Conservation (phyloP, 345 rosid genomes). For the Eucalyptus erythrocorys region DNA sequence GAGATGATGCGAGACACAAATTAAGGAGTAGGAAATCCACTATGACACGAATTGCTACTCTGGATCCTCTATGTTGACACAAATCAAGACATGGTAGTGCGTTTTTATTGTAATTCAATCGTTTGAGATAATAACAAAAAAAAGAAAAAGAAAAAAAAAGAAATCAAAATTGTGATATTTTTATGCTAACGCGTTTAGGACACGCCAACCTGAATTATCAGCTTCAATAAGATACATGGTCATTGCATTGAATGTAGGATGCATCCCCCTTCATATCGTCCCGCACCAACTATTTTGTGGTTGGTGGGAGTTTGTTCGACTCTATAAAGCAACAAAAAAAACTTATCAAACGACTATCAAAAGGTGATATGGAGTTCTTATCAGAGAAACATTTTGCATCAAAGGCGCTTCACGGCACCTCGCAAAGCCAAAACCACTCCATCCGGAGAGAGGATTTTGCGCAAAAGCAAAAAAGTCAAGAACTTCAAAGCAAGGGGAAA, state of each 20-base stretch:
- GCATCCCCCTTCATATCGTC: neutral
- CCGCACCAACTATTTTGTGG: neutral
- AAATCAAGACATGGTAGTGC: neutral
- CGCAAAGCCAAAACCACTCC: neutral
- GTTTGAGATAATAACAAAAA: neutral
- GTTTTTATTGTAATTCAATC: neutral
- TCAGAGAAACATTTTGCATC: neutral
- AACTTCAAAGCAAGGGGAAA: neutral
- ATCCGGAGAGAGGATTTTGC: neutral
- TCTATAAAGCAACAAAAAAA: neutral
- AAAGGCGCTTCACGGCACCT: neutral
- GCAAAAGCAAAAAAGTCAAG: neutral
- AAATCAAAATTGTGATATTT: neutral
- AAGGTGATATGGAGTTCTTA: no score
- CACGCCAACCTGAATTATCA: neutral
- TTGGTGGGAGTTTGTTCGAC: neutral
- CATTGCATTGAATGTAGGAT: neutral
- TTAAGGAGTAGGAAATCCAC: neutral
- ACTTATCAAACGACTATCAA: no score
- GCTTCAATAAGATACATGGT: neutral
- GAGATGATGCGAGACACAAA: neutral
- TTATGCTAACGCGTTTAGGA: neutral
- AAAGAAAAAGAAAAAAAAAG: no score
- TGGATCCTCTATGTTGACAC: neutral
- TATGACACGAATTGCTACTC: fast-evolving